Evolutionary conservation across 2,329 filamentous ascomycete genomes (phyloP).

Genomic region (Xylariales sp.): DNA sequence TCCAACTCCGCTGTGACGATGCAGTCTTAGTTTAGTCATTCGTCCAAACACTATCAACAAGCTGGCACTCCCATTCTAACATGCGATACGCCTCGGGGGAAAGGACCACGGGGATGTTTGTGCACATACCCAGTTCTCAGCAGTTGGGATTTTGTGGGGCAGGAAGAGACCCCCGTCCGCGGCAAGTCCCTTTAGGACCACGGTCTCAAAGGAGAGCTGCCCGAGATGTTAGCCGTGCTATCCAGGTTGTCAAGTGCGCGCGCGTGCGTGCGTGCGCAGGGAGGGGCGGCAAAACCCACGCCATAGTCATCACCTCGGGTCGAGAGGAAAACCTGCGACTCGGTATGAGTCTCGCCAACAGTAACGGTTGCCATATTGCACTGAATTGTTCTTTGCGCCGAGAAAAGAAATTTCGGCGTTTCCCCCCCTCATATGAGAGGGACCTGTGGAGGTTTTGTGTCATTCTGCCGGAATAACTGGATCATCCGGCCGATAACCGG

Average conservation of each 20-base stretch:
- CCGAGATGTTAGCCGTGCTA: slow-evolving; percentile 8
- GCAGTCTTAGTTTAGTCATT: no score
- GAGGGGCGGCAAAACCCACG: slow-evolving; percentile 31
- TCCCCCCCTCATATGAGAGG: no score
- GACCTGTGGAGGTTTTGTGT: no score
- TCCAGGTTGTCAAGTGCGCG: slow-evolving; percentile 8
- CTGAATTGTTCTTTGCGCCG: no score
- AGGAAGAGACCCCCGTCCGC: slow-evolving; percentile 86
- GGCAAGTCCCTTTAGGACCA: slow-evolving; percentile 84
- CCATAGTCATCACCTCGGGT: slow-evolving; percentile 46
- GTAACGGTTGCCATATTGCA: slow-evolving; percentile 36
- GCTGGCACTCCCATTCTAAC: no score
- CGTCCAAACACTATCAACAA: no score
- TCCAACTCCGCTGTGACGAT: slow-evolving; percentile 76
- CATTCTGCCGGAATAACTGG: no score
- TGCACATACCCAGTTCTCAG: slow-evolving; percentile 50
- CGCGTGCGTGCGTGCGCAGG: no score
- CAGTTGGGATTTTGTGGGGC: slow-evolving; percentile 70
- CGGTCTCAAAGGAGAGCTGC: slow-evolving; percentile 84
- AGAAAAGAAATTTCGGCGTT: no score
- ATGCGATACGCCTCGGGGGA: no score
- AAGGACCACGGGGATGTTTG: no score
- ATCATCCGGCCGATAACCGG: no score
- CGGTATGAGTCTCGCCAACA: slow-evolving; percentile 25
- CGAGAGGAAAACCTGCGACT: slow-evolving; percentile 43